Percentiles rank a stretch among this genome's conserved stretches.
phyloP scores from a whole-genome alignment of 352 stramenopile genomes.

The Pythium sukuiense region DNA sequence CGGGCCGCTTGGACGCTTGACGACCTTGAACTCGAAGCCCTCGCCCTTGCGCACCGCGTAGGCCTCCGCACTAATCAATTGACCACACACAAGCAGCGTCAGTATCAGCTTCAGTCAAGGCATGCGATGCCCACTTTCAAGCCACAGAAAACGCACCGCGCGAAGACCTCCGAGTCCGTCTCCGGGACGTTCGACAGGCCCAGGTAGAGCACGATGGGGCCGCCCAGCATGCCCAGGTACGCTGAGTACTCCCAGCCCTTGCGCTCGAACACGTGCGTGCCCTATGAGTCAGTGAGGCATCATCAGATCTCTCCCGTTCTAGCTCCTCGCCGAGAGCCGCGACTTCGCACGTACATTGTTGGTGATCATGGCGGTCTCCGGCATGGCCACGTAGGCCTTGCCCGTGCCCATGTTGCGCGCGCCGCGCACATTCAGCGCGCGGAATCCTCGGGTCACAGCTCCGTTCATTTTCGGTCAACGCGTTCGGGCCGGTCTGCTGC shows the following conservation, averaged over 20 bases:
- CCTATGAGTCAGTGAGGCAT: slow-evolving; percentile 31
- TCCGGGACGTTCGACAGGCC: slow-evolving; percentile 79
- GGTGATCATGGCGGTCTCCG: slow-evolving; percentile 86
- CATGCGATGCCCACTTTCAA: neutral
- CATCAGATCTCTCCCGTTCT: neutral
- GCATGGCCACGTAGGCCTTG: slow-evolving; percentile 68
- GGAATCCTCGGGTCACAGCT: slow-evolving; percentile 32
- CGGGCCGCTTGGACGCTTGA: slow-evolving; percentile 45
- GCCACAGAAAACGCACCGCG: slow-evolving; percentile 39
- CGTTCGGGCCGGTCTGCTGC: slow-evolving; percentile 14
- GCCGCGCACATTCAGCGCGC: slow-evolving; percentile 39
- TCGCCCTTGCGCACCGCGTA: slow-evolving; percentile 53
- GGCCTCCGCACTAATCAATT: slow-evolving; percentile 45
- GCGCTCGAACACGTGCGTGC: slow-evolving; percentile 72
- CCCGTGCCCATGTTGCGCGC: slow-evolving; percentile 56
- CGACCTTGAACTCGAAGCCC: slow-evolving; percentile 38
- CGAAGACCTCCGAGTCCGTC: slow-evolving; percentile 83
- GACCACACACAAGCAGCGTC: neutral
- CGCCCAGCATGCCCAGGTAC: slow-evolving; percentile 75
- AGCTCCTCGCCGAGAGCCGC: neutral
- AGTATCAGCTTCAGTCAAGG: neutral
- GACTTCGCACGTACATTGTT: slow-evolving; percentile 66
- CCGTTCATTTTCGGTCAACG: slow-evolving; percentile 35
- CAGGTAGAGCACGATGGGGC: slow-evolving; percentile 70
- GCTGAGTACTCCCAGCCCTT: slow-evolving; percentile 86